These are phyloP conservation scores for Staphylotrichum longicolle DNA, from an alignment of 495 filamentous ascomycete genomes.

Conservation along the genomic window DNA sequence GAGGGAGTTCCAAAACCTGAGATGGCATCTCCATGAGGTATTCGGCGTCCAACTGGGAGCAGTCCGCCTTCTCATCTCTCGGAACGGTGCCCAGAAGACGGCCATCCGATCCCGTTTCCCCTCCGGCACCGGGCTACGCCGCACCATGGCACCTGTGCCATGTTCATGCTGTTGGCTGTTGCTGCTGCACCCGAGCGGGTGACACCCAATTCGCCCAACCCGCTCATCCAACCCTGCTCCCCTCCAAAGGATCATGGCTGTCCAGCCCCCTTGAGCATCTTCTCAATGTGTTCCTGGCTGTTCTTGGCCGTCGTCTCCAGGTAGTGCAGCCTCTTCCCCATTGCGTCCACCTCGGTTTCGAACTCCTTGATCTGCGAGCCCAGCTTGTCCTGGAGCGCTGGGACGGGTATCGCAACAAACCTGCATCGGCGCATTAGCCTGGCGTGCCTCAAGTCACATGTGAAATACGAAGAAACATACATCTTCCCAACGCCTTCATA, in stretches of 20 bases:
- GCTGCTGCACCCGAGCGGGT: neutral
- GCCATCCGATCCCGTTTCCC: neutral
- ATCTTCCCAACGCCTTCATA: conserved; percentile 98
- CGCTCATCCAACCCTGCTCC: neutral
- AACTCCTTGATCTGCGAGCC: conserved; percentile 70
- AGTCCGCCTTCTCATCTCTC: no score
- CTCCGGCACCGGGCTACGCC: neutral
- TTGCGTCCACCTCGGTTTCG: conserved; percentile 68
- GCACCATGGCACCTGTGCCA: conserved; percentile 1
- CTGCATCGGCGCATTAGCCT: conserved; percentile 44
- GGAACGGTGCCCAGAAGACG: no score
- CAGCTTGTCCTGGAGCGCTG: conserved; percentile 71
- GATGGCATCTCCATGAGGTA: no score
- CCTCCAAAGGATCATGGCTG: conserved; percentile 20
- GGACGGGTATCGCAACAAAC: conserved; percentile 79
- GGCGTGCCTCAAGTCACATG: no score
- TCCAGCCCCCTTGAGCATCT: conserved; percentile 55
- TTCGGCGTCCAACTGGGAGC: no score
- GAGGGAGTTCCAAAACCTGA: no score
- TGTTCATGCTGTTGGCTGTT: neutral
- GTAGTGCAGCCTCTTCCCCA: conserved; percentile 90
- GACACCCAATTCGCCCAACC: neutral
- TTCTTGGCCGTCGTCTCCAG: conserved; percentile 94
- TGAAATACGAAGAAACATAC: conserved; percentile 49
- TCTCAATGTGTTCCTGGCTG: conserved; percentile 82